phyloP scores from a whole-genome alignment of 179 eudicot genomes.

The Beta lomatogona region DNA sequence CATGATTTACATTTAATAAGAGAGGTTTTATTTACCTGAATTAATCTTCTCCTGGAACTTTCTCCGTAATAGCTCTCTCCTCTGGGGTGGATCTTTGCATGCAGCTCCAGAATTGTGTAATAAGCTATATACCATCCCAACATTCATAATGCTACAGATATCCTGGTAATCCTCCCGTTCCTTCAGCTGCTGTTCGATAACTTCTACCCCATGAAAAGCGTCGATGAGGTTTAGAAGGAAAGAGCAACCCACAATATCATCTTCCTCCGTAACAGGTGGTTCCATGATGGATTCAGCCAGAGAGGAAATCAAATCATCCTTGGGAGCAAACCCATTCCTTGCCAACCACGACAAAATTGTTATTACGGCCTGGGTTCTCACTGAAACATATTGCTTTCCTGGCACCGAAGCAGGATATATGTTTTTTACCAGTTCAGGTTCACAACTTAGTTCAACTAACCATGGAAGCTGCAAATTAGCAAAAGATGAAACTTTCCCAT shows the following conservation, averaged over 20 bases:
- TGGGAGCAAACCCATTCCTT: constrained; percentile 78
- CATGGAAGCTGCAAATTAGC: constrained; percentile 85
- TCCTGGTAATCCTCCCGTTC: constrained; percentile 74
- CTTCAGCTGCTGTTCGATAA: constrained; percentile 85
- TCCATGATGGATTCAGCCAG: constrained; percentile 81
- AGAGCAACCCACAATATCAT: constrained; percentile 81
- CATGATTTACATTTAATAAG: neutral
- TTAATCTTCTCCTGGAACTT: constrained; percentile 71
- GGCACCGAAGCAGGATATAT: constrained; percentile 41
- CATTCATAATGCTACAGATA: constrained; percentile 86
- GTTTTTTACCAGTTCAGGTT: constrained; percentile 55
- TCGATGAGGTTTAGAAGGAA: constrained; percentile 86
- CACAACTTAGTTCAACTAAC: constrained; percentile 70
- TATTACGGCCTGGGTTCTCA: constrained; percentile 65
- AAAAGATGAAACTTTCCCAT: constrained; percentile 67
- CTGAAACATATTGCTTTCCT: constrained; percentile 47
- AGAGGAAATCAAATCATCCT: constrained; percentile 77
- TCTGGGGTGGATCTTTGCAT: constrained; percentile 62
- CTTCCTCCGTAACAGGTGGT: constrained; percentile 90
- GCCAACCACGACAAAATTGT: constrained; percentile 89
- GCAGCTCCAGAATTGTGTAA: constrained; percentile 66
- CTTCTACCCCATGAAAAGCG: constrained; percentile 87
- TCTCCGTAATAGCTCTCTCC: constrained; percentile 72
- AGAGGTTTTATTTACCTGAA: constrained; percentile 57
- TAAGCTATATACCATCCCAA: constrained; percentile 90